Conservation (phyloP, 148 eudicot genomes). For the Vaccinium macrocarpon region DNA sequence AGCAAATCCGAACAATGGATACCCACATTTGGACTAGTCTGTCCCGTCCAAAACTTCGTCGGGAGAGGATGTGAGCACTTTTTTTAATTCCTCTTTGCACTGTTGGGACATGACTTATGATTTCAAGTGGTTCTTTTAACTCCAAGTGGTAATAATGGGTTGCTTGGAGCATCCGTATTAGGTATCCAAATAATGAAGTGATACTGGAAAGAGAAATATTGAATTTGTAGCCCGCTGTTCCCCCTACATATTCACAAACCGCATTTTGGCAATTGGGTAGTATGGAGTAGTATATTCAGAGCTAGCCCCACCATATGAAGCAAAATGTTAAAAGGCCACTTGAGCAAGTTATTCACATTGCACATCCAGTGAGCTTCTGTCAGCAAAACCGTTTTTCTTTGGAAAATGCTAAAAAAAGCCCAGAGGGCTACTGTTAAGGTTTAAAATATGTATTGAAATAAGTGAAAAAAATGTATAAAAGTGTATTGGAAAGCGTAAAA, state of each 20-base stretch:
- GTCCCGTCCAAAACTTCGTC: no score
- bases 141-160: background rate
- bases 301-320: background rate
- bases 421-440: no score
- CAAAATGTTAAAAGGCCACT: constrained; percentile 8
- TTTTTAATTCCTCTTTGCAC: no score
- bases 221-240: background rate
- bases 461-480: no score
- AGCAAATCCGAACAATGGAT: no score
- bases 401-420: no score
- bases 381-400: no score
- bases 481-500: no score
- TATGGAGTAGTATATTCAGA: constrained; percentile 9
- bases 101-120: constrained; percentile 6
- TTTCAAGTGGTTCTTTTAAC: background rate
- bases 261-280: background rate
- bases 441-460: no score
- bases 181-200: background rate
- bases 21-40: no score
- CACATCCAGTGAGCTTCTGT: background rate
- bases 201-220: background rate
- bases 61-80: no score
- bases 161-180: background rate
- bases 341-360: constrained; percentile 16
- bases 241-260: background rate